Conservation (phyloP, 495 filamentous ascomycete species). For the Penicillium alfredii region DNA sequence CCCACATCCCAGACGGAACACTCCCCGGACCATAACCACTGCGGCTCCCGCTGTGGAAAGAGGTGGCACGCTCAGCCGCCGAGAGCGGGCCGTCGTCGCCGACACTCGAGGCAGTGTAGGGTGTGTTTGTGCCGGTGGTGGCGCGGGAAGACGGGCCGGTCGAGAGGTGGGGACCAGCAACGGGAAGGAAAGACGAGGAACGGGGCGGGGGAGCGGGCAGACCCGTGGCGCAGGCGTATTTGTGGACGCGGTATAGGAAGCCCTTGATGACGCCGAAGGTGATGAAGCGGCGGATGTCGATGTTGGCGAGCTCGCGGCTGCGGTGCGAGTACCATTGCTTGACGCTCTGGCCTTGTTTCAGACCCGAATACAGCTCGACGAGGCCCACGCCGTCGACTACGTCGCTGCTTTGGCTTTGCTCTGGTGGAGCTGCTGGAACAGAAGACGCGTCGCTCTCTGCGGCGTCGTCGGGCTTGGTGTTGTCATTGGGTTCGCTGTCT, state of each 20-base stretch:
- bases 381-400: conserved; percentile 38
- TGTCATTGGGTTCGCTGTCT: conserved; percentile 11
- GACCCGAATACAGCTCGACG: conserved; percentile 64
- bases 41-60: conserved; percentile 29
- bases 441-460: no score
- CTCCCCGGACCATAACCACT: conserved; percentile 12
- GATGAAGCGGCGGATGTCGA: conserved; percentile 86
- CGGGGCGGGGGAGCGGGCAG: conserved; percentile 28
- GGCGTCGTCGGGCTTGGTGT: conserved; percentile 10
- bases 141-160: conserved; percentile 31
- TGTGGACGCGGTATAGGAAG: conserved; percentile 89
- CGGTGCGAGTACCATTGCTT: conserved; percentile 76
- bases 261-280: conserved; percentile 96
- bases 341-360: conserved; percentile 71
- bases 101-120: conserved; percentile 32
- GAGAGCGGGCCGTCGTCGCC: conserved; percentile 26
- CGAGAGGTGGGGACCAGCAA: conserved; percentile 7
- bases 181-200: conserved; percentile 17
- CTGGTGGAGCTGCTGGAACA: no score
- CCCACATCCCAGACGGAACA: conserved; percentile 17
- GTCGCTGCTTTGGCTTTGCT: conserved; percentile 4
- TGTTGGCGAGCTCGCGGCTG: conserved; percentile 55
- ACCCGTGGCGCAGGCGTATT: conserved; percentile 66
- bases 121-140: conserved; percentile 34
- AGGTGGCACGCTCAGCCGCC: conserved; percentile 22